A percentile compares a stretch with the other conserved stretches of the same genome.
These are phyloP conservation scores for Dothidotthia symphoricarpi DNA, from an alignment of 2,329 filamentous ascomycete genomes.

Conservation along the genomic window DNA sequence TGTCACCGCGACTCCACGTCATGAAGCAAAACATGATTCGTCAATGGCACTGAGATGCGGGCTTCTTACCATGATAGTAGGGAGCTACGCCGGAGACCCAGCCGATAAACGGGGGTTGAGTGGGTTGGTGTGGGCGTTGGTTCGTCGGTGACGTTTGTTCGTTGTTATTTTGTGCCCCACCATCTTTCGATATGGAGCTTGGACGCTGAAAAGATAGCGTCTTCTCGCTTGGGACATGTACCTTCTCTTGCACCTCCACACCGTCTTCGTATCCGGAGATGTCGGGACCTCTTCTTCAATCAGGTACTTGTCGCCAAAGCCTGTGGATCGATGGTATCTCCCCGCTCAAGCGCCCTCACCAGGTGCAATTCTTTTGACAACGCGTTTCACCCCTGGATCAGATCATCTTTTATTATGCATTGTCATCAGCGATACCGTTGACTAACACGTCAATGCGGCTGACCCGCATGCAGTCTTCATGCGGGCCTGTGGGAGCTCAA, in stretches of 20 bases:
- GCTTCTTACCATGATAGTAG: conserved; percentile 18
- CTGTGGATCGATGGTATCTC: no score
- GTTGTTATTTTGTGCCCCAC: conserved; percentile 1
- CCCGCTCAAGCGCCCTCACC: no score
- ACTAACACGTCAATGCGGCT: no score
- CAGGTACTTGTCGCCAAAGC: no score
- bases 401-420: background rate
- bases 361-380: no score
- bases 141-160: conserved; percentile 9
- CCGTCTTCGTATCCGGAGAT: conserved; percentile 1
- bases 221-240: background rate
- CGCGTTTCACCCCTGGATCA: no score
- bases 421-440: no score
- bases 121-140: conserved; percentile 13
- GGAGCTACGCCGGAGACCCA: conserved; percentile 13
- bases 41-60: conserved; percentile 21
- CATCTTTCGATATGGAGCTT: conserved; percentile 11
- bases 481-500: no score
- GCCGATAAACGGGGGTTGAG: conserved; percentile 18
- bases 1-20: conserved; percentile 17
- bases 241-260: conserved; percentile 8
- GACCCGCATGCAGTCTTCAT: no score
- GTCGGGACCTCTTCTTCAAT: background rate
- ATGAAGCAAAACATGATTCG: conserved; percentile 15
- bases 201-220: conserved; percentile 8